phyloP scores from a whole-genome alignment of 345 rosid genomes.

The Citrus sp. region DNA sequence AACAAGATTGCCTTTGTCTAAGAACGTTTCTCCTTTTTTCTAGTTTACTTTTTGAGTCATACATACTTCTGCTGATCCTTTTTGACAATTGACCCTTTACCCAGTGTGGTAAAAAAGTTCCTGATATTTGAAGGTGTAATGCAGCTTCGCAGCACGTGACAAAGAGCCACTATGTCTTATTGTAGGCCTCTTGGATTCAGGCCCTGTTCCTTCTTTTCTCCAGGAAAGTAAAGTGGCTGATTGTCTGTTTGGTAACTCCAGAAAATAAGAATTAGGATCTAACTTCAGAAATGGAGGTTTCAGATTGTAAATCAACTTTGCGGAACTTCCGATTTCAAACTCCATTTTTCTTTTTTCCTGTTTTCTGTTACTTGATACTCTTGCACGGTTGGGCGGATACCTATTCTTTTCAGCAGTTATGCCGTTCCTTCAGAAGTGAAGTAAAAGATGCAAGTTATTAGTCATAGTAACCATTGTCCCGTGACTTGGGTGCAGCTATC shows the following conservation, averaged over 20 bases:
- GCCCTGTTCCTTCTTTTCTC: not conserved
- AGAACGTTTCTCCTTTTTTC: not conserved
- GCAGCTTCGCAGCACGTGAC: not conserved
- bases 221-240: not conserved
- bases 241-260: not conserved
- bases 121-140: not conserved
- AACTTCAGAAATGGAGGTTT: not conserved
- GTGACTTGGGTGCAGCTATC: slow-evolving; percentile 4
- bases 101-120: not conserved
- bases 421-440: not conserved
- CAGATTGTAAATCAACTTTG: not conserved
- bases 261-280: not conserved
- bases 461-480: not conserved
- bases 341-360: too few species aligned
- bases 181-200: not conserved
- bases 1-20: not conserved
- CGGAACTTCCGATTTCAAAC: not conserved
- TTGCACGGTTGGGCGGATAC: not conserved
- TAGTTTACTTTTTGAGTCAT: not conserved
- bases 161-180: not conserved
- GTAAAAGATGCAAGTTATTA: not conserved
- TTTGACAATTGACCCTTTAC: not conserved
- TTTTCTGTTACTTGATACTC: not conserved
- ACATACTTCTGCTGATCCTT: not conserved
- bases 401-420: not conserved